Conservation (phyloP, 495 filamentous ascomycete genomes). For the Hyaloscypha bicolor region DNA sequence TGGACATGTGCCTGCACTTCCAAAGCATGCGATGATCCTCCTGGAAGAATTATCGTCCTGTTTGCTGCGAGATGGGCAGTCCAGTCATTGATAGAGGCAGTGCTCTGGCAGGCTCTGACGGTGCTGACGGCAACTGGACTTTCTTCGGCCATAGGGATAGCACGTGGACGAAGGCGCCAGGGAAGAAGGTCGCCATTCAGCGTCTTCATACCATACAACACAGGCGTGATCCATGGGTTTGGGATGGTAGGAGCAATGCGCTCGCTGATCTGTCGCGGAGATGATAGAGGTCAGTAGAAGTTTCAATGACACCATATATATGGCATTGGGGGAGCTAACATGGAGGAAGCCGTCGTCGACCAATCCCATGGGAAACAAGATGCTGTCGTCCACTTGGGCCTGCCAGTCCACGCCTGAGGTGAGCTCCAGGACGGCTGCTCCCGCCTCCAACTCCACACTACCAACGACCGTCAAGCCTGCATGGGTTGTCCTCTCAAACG, state of each 20-base stretch:
- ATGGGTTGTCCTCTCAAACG: constrained; percentile 39
- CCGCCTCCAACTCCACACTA: constrained; percentile 32
- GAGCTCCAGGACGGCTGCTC: constrained; percentile 29
- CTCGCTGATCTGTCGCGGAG: constrained; percentile 38
- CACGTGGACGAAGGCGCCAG: constrained; percentile 38
- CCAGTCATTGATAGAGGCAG: constrained; percentile 27
- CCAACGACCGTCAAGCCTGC: constrained; percentile 42
- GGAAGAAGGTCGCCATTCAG: constrained; percentile 43
- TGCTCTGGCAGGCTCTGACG: constrained; percentile 34
- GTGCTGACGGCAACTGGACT: constrained; percentile 26
- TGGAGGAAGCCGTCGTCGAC: constrained; percentile 44
- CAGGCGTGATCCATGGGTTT: constrained; percentile 19
- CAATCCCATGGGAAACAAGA: constrained; percentile 40
- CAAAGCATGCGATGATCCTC: constrained; percentile 33
- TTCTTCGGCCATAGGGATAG: constrained; percentile 40
- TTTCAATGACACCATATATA: not conserved
- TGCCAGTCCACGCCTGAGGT: constrained; percentile 30
- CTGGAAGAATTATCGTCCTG: constrained; percentile 27
- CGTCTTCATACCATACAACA: constrained; percentile 35
- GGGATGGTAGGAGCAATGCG: constrained; percentile 31
- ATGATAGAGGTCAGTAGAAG: not conserved
- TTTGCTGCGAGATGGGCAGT: constrained; percentile 20
- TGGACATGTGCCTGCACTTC: constrained; percentile 42
- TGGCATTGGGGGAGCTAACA: constrained; percentile 28
- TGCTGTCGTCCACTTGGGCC: constrained; percentile 34